phyloP scores from a whole-genome alignment of 140 eudicot species.

The Oenanthe javanica region DNA sequence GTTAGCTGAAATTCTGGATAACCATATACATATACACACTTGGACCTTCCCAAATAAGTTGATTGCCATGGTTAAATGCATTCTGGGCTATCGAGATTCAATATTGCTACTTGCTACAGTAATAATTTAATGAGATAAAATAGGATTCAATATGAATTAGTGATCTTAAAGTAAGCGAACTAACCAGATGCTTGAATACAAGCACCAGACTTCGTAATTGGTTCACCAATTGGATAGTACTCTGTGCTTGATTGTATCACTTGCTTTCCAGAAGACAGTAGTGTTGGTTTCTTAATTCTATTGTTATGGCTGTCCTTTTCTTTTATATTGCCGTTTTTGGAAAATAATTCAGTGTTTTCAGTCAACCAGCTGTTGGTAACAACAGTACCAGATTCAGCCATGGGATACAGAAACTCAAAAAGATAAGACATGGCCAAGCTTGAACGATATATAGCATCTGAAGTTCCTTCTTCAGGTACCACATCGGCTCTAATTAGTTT shows the following conservation, averaged over 20 bases:
- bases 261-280: conserved; percentile 72
- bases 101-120: not conserved
- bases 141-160: not conserved
- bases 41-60: no score
- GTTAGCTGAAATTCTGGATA: not conserved
- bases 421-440: conserved; percentile 78
- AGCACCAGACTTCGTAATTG: conserved; percentile 64
- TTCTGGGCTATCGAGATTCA: no score
- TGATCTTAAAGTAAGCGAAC: conserved; percentile 17
- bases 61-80: no score
- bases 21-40: no score
- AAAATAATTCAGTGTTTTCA: conserved; percentile 16
- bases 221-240: conserved; percentile 74
- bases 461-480: conserved; percentile 53
- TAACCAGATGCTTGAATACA: conserved; percentile 93
- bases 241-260: conserved; percentile 44
- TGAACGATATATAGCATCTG: conserved; percentile 52
- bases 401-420: conserved; percentile 57
- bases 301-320: not conserved
- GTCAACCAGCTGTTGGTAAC: conserved; percentile 11
- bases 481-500: conserved; percentile 33
- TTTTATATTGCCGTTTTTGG: not conserved
- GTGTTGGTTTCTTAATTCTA: conserved; percentile 12
- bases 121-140: conserved; percentile 40
- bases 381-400: conserved; percentile 18